Evolutionary conservation across 148 eudicot genomes (phyloP), one percentile per base, ranked within the genome.

Genomic region (Mesembryanthemum crystallinum): DNA sequence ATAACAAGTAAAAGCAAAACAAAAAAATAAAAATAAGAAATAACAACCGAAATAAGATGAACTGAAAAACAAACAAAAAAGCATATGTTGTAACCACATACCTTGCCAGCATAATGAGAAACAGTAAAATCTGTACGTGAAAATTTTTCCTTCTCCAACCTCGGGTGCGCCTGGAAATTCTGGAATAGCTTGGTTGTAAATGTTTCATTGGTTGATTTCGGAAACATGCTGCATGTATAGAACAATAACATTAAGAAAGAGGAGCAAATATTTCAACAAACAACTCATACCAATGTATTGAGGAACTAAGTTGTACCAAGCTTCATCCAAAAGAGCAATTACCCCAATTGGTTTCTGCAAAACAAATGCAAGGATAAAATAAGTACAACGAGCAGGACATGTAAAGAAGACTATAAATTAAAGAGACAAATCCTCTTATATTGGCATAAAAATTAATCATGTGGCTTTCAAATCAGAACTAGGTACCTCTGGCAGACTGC

Each of bases 61-160:
- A 33, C 23, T n/a, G n/a, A n/a, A n/a, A 33, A 72, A 11, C 3
- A 71, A 57, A 73, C 18, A 35, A 30, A 5, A 45, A 28, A 28
- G 42, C 52, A 30, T 15, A 37, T 47, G 8, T 20, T 15, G 23
- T 13, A 54, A 8, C 52, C 45, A 76, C 87, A 73, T 78, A 85
- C 99, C 93, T 95, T 92, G 81, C 99, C 99, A 80, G 99, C 99
- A 87, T 95, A 95, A 78, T 95, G 99, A 35, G 91, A 85, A 67
- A 95, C 68, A 52, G 89, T 89, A 77, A 95, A 95, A 88, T 95
- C 99, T 45, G 97, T 90, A 77, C 88, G 96, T 27, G 97, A 95
- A 87, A 95, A 92, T 71, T 95, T 95, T 45, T 89, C 96, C 84
- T 86, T 92, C 83, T 88, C 92, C 84, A 95, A 77, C 73, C 99